Base-by-base conservation (phyloP, 2,329 filamentous ascomycete species). In the Botrytis porri region DNA sequence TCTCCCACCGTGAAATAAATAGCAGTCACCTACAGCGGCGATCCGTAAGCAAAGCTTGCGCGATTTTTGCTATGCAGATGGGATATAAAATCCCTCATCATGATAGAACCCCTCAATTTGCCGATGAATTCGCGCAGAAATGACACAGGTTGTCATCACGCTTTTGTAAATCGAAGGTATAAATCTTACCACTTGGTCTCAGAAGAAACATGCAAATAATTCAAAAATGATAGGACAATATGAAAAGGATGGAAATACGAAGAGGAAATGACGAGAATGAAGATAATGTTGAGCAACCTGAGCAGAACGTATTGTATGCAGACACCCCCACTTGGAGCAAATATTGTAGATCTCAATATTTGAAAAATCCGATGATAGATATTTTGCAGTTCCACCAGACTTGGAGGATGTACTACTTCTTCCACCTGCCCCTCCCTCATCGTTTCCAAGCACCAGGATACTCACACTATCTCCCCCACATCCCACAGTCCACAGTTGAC, bases 271-370 rank as follows among this genome's bases (percentile, higher is more conserved):
- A 71, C 63, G 70, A 69, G 45, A 69, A 71, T 71, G 35, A 59
- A 72, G 66, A 69, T 71, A 51, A 72, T 51, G 70, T 43, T 51
- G 63, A 72, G 70, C 63, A 37, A 72, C 63, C 29, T 51, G 32
- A 59, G 29, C 16, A 48, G n/a, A 37, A 61, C 25, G 22, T 25
- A 48, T 43, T 10, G 32, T 67, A 22, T 32, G 14, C 7, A 9
- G 18, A 61, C 48, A 60, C 29, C 64, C 45, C 64, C 64, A 67
- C 45, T 54, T n/a, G n/a, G 16, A 54, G 35, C 25, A 22, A 5
- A 29, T 54, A 41, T 54, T 10, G 25, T 22, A 39, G 35, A 67
- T 29, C 45, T 32, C 45, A 54, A 29, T 10, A 39, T 16, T 39
- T 57, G 48, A 67, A 39, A n/a, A 54, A 6, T 32, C 48, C 18